Base-by-base conservation (phyloP, 2,329 filamentous ascomycete species). In the Aspergillus tamarii region DNA sequence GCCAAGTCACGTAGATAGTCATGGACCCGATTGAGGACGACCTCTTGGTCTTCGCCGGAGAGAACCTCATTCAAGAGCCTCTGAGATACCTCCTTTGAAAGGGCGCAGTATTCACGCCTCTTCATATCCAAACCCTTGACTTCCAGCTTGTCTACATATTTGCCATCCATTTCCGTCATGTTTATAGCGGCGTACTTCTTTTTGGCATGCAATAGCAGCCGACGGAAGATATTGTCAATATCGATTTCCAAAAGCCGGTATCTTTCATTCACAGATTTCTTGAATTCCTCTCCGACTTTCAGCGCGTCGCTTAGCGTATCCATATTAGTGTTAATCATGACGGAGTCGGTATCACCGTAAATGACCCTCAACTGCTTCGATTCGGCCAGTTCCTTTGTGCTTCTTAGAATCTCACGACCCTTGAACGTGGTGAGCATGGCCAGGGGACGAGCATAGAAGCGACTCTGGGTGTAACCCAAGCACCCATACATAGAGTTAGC, bases 401-500 rank as follows among this genome's bases (percentile, higher is more conserved):
- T 96, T 67, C 92, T 88, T 64, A 99, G 84, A 87, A 99, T 98
- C 82, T 99, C 95, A 83, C 95, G 93, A 63, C 95, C 95, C 78
- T 99, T 98, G 82, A 89, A 96, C 0, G 95, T 99, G 3, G 94
- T 98, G 76, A 99, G 89, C 80, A 98, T 93, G 63, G 95, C 95
- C 55, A 99, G 84, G 12, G 95, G 95, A 62, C 95, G 89, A 64
- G 95, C 95, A 74, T 99, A 99, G 82, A 99, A 99, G 57, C 95
- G 92, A 62, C 95, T 98, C 76, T 94, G 96, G 14, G 92, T 94
- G 77, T 97, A 99, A 70, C 95, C 95, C 78, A 99, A 83, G 85
- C 95, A 99, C 70, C 95, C 95, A 78, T 99, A 99, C 96, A 99
- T 99, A 69, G 94, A 98, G 82, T 99, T 99, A 74, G 95, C 95